Evolutionary conservation across 2,329 filamentous ascomycete species (phyloP).

Genomic region (Trichoderma asperellum): DNA sequence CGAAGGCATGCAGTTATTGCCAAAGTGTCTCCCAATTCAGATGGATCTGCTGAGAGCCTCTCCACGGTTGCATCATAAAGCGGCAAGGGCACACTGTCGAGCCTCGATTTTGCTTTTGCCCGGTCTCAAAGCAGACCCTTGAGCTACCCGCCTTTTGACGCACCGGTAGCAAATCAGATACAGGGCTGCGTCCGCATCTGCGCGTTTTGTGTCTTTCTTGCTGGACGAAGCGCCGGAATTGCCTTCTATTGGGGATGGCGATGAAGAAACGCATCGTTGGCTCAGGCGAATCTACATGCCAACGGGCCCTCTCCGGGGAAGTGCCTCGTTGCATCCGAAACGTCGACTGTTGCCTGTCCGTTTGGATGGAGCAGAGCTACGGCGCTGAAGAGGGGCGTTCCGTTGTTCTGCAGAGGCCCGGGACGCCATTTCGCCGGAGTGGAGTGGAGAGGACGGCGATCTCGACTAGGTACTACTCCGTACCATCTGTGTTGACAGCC

Average conservation of each 20-base stretch:
- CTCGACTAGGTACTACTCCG: too few species aligned
- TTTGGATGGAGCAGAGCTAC: background rate
- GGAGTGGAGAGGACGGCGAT: background rate
- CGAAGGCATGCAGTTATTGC: background rate
- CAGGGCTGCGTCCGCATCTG: background rate
- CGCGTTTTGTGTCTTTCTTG: background rate
- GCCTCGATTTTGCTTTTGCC: background rate
- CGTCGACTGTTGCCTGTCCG: background rate
- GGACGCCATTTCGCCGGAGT: background rate
- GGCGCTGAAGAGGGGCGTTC: background rate
- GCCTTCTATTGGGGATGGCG: background rate
- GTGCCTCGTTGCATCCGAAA: background rate
- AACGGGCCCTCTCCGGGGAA: background rate
- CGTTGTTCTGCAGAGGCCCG: too few species aligned
- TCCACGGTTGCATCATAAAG: background rate
- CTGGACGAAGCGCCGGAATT: background rate
- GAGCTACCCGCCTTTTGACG: background rate
- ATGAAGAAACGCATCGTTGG: background rate
- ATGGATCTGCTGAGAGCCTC: background rate
- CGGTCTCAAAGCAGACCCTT: background rate
- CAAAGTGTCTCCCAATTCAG: background rate
- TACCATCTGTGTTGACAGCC: too few species aligned
- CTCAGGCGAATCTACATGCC: background rate
- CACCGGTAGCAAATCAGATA: slow-evolving; percentile 3
- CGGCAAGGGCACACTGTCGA: background rate